These are phyloP conservation scores for Neonectria sp. DNA, from an alignment of 2,329 filamentous ascomycete species.

Conservation along the genomic window DNA sequence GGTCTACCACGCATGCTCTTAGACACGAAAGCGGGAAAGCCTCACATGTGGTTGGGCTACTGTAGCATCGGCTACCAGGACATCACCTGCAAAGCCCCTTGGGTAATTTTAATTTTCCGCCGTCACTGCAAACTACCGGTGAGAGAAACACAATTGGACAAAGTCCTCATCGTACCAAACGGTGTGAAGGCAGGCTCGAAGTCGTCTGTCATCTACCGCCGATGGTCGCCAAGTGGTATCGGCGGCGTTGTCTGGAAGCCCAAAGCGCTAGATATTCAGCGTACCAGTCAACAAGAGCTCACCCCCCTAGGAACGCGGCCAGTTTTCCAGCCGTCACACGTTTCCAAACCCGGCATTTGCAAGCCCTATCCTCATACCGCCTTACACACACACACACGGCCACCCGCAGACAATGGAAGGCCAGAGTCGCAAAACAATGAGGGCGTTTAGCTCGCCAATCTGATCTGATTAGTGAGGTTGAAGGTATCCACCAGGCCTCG, in stretches of 20 bases:
- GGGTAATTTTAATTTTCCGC: slow-evolving; percentile 42
- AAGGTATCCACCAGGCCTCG: slow-evolving; percentile 36
- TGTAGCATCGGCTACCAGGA: slow-evolving; percentile 39
- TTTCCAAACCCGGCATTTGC: slow-evolving; percentile 3
- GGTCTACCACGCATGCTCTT: background rate
- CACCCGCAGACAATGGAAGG: slow-evolving; percentile 14
- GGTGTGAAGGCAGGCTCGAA: slow-evolving; percentile 1
- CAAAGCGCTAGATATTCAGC: background rate
- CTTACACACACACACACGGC: slow-evolving; percentile 7
- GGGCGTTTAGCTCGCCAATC: slow-evolving; percentile 49
- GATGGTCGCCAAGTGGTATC: slow-evolving; percentile 5
- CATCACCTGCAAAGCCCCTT: slow-evolving; percentile 40
- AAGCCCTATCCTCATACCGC: slow-evolving; percentile 9
- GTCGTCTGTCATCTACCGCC: background rate
- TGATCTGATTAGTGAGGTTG: slow-evolving; percentile 29
- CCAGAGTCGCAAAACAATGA: slow-evolving; percentile 19
- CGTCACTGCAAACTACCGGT: slow-evolving; percentile 8
- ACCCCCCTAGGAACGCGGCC: slow-evolving; percentile 1
- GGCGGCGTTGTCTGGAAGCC: background rate
- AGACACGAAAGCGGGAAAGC: slow-evolving; percentile 15
- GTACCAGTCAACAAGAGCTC: slow-evolving; percentile 1
- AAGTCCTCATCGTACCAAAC: background rate
- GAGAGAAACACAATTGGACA: slow-evolving; percentile 11
- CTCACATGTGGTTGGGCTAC: slow-evolving; percentile 19
- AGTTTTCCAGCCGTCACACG: slow-evolving; percentile 7